Percentiles rank a stretch among this genome's conserved stretches.
These are phyloP conservation scores for Leccinum broughii DNA, from an alignment of 768 basidiomycete species.

Conservation along the genomic window DNA sequence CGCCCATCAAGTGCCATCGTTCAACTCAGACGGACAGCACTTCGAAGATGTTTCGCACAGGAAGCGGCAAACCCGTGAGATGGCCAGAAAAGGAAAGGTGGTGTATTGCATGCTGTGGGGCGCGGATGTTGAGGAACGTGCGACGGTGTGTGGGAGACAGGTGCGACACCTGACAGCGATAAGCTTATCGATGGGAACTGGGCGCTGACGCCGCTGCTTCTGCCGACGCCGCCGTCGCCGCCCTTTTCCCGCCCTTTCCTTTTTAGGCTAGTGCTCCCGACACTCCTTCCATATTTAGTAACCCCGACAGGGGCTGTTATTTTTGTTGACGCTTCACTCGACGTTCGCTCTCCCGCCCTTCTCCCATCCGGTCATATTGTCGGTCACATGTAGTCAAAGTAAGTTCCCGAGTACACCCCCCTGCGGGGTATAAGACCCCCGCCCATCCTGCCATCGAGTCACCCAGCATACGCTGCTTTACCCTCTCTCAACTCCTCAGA, in stretches of 20 bases:
- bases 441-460: conserved; percentile 18
- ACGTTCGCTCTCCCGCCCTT: conserved; percentile 32
- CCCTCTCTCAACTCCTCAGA: conserved; percentile 11
- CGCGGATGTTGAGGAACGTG: conserved; percentile 13
- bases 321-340: conserved; percentile 16
- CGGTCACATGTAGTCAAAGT: conserved; percentile 17
- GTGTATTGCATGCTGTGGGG: not conserved
- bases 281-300: conserved; percentile 23
- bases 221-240: conserved; percentile 24
- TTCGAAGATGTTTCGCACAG: conserved; percentile 1
- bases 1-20: no score
- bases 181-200: conserved; percentile 17
- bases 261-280: conserved; percentile 17
- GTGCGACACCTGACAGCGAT: conserved; percentile 14
- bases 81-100: conserved; percentile 11
- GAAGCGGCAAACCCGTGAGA: not conserved
- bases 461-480: conserved; percentile 14
- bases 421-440: conserved; percentile 31
- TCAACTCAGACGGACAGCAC: not conserved
- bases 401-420: conserved; percentile 21
- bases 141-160: conserved; percentile 11
- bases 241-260: conserved; percentile 25
- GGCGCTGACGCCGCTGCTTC: conserved; percentile 9
- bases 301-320: conserved; percentile 16
- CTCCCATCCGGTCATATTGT: conserved; percentile 12